These are phyloP conservation scores for Cicer judaicum DNA, from an alignment of 306 rosid genomes.

Conservation along the genomic window DNA sequence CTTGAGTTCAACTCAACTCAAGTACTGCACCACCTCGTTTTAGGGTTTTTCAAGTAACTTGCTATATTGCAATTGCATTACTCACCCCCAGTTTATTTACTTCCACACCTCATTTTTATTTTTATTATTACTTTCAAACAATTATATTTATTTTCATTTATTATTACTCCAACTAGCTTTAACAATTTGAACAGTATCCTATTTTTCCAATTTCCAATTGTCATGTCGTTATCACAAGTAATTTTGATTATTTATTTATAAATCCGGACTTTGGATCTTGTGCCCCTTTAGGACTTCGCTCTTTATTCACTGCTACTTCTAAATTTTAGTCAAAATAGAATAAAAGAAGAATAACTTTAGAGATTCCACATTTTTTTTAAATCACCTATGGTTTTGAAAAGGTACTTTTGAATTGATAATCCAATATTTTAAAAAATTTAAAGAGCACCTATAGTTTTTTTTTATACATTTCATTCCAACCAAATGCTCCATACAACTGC, in stretches of 20 bases:
- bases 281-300: neutral
- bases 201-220: neutral
- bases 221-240: neutral
- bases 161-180: too few species aligned
- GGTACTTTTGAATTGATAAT: too few species aligned
- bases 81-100: conserved; percentile 28
- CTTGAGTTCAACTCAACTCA: neutral
- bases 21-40: conserved; percentile 54
- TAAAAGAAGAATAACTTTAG: too few species aligned
- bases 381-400: too few species aligned
- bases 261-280: conserved; percentile 27
- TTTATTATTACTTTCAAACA: too few species aligned
- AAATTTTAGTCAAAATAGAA: too few species aligned
- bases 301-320: neutral
- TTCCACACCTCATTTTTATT: conserved; percentile 12
- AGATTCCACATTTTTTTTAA: too few species aligned
- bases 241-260: neutral
- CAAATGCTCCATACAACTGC: too few species aligned
- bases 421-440: too few species aligned
- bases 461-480: too few species aligned
- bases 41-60: conserved; percentile 60
- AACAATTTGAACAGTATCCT: neutral
- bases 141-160: too few species aligned
- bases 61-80: neutral
- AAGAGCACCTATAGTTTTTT: too few species aligned